phyloP scores from a whole-genome alignment of 176 grass and related monocot genomes.

The Phragmites australis region DNA sequence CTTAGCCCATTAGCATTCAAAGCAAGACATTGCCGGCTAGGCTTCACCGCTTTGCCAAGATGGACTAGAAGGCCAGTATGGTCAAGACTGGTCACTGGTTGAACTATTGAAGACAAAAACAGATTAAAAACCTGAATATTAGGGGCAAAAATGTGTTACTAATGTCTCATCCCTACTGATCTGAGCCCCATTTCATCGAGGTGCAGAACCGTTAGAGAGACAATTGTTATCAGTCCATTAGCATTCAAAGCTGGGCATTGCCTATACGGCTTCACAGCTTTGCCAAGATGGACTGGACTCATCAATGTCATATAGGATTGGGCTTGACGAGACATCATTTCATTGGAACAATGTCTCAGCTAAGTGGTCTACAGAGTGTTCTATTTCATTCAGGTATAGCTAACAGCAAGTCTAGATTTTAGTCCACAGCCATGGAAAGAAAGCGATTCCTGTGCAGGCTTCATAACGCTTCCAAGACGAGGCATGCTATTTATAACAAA shows the following conservation, averaged over 20 bases:
- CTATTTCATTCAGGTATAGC: neutral
- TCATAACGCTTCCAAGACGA: neutral
- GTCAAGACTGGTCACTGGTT: neutral
- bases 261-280: conserved; percentile 33
- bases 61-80: neutral
- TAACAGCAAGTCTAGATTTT: no score
- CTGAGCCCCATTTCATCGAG: conserved; percentile 27
- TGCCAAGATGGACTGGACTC: conserved; percentile 65
- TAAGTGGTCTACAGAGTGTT: neutral
- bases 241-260: conserved; percentile 72
- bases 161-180: conserved; percentile 43
- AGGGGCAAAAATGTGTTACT: neutral
- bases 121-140: neutral
- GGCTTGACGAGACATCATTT: neutral
- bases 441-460: neutral
- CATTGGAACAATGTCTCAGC: neutral
- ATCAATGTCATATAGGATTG: neutral
- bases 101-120: neutral
- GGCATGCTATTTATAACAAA: neutral
- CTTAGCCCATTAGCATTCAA: conserved; percentile 66
- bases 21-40: conserved; percentile 30
- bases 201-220: conserved; percentile 34
- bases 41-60: conserved; percentile 36
- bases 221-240: conserved; percentile 55
- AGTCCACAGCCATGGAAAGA: neutral